phyloP scores from a whole-genome alignment of 139 green algal species.

The Chlorella sp. region DNA sequence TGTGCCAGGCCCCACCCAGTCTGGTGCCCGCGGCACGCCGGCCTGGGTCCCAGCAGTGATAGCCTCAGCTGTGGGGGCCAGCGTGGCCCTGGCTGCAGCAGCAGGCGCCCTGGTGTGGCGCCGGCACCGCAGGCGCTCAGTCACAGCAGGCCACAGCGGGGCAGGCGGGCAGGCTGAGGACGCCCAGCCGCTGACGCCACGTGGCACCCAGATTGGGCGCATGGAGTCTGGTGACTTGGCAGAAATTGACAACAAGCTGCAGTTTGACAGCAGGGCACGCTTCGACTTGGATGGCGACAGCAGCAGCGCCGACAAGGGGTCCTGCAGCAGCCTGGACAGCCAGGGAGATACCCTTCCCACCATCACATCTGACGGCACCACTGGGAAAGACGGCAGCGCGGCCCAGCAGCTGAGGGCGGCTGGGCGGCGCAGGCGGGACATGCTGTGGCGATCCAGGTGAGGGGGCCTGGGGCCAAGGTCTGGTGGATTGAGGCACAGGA shows the following conservation, averaged over 20 bases:
- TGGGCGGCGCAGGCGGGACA: not conserved
- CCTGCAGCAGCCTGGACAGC: not conserved
- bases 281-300: not conserved
- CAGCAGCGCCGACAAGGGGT: not conserved
- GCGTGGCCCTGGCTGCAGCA: not conserved
- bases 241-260: not conserved
- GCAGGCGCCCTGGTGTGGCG: not conserved
- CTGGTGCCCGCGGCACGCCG: not conserved
- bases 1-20: not conserved
- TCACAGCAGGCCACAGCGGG: no score
- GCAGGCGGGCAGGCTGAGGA: not conserved
- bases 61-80: not conserved
- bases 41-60: not conserved
- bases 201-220: not conserved
- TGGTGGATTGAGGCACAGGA: not conserved
- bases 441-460: not conserved
- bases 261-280: not conserved
- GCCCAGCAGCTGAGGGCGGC: no score
- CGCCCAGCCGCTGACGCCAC: not conserved
- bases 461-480: not conserved
- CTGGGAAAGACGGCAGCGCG: no score
- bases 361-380: not conserved
- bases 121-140: not conserved
- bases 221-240: slow-evolving; percentile 7
- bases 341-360: not conserved